Evolutionary conservation across 2,329 filamentous ascomycete species (phyloP), one percentile per base, ranked within the genome.

Genomic region (Ceratocystis variospora): DNA sequence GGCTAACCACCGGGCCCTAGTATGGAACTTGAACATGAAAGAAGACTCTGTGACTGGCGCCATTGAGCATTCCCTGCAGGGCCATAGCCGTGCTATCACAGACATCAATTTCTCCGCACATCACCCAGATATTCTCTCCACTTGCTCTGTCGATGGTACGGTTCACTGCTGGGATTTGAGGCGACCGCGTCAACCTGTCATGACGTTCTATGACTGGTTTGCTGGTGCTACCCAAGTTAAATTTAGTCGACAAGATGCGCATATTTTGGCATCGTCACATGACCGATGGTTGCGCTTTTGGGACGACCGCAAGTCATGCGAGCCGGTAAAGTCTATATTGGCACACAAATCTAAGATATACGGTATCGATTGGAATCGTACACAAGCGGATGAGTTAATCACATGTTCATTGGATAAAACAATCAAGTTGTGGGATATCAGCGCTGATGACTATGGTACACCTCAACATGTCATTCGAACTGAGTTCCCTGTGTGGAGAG

Each of bases 101-200:
- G 92, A 96, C 73, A 91, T 96, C 75, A 96, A 96, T 74, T 96
- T 96, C 75, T 96, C 90, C 0, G 91, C 92, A 4, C 90, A 96
- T 71, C 89, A 96, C 72, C 90, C 91, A 0, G 92, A 96, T 73
- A 80, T 92, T 55, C 82, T 96, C 17, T 89, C 91, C 8, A 96
- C 93, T 0, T 96, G 91, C 74, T 89, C 90, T 2, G 89, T 96
- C 37, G 92, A 96, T 75, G 94, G 91, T 63, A 96, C 91, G 72
- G 89, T 96, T 7, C 90, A 96, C 74, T 90, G 87, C 72, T 96
- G 93, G 90, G 92, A 96, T 76, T 78, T 96, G 59, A 84, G 92
- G 45, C 81, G 83, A 63, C 87, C 90, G 0, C 81, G 81, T 53
- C 83, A 87, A 70, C 89, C 90, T 6, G 88, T 84, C 8, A 79